Evolutionary conservation across 1,284 basidiomycete genomes (phyloP), one percentile per base, ranked within the genome.

Genomic region (Malassezia equina): DNA sequence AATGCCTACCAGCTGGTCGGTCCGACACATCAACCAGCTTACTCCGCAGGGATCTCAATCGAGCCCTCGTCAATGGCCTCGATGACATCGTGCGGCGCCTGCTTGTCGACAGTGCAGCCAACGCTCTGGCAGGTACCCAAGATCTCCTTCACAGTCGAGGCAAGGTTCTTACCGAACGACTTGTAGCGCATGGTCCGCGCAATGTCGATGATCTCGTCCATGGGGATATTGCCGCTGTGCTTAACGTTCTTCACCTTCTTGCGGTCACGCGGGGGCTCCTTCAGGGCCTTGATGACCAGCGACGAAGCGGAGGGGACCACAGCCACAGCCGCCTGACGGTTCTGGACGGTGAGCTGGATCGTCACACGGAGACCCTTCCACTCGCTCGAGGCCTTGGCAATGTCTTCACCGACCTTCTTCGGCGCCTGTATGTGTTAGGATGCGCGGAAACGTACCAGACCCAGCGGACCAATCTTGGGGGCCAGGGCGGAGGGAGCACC

Each of bases 201-300:
- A 77, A 93, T 91, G 61, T 93, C 86, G 76, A 90, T 80, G 75
- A 98, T 90, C 79, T 94, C 55, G 76, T 96, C 93, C 58, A 98
- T 81, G 57, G 90, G 76, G 67, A 99, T 83, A 81, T 96, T 98
- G 63, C 94, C 94, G 60, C 80, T 79, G 83, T 99, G 94, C 78
- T 90, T 91, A 80, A 96, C 93, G 83, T 98, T 98, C 83, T 99
- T 99, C 83, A 96, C 90, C 84, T 99, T 99, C 81, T 99, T 99
- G 72, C 94, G 86, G 81, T 98, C 93, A 77, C 93, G 90, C 72
- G 90, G 90, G 66, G 93, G 93, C 82, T 98, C 91, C 70, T 99
- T 99, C 77, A 99, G 86, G 63, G 94, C 93, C 76, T 85, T 86
- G 81, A 99, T 96, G 79, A 99, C 90, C 51, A 99, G 85, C 56